Conservation (phyloP, 1,139 yeast genomes). For the Nakaseomyces nivariensis region DNA sequence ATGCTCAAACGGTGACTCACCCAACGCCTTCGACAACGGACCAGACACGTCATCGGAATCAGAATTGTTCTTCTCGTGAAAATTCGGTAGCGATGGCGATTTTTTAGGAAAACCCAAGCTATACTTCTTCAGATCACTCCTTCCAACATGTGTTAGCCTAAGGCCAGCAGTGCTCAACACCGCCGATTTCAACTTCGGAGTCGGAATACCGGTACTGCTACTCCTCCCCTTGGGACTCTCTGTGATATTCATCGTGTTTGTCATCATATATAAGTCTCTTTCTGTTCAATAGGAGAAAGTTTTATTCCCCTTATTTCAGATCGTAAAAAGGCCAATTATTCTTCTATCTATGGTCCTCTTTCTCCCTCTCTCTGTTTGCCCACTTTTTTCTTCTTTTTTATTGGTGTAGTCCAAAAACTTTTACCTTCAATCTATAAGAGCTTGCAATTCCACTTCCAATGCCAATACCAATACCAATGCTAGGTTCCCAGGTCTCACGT, state of each 20-base stretch:
- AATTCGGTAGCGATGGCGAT: constrained; percentile 27
- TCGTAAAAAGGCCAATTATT: no score
- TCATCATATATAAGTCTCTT: no score
- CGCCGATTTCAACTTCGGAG: not conserved
- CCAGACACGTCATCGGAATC: not conserved
- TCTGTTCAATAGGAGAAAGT: no score
- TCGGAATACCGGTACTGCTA: not conserved
- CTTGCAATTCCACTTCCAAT: no score
- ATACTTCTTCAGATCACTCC: constrained; percentile 5
- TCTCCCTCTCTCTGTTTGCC: no score
- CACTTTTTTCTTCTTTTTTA: no score
- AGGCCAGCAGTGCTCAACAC: not conserved
- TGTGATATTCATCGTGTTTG: not conserved
- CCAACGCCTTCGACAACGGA: constrained; percentile 1
- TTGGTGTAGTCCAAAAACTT: no score
- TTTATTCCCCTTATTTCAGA: no score
- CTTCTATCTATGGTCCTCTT: no score
- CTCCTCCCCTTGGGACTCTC: not conserved
- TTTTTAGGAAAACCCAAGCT: constrained; percentile 8
- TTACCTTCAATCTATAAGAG: no score
- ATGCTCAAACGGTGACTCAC: not conserved
- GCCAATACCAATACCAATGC: no score
- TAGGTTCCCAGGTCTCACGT: no score
- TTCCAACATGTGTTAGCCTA: constrained; percentile 1
- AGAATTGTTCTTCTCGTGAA: constrained; percentile 12